Evolutionary conservation across 805 yeast genomes (phyloP).

Genomic region (Candida sakaeoensis): DNA sequence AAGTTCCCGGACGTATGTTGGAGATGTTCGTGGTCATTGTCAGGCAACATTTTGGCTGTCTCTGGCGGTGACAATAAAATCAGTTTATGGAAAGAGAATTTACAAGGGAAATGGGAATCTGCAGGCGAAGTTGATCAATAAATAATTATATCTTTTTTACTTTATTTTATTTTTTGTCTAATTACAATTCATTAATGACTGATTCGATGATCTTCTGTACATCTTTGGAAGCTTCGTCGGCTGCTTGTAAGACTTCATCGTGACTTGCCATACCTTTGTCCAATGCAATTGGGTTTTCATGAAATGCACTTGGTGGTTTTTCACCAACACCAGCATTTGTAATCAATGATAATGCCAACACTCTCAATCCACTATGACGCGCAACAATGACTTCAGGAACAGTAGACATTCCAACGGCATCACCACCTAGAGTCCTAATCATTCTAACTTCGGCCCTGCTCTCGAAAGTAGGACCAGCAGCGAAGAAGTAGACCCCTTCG

Average conservation of each 20-base stretch:
- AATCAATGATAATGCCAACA: slow-evolving; percentile 79
- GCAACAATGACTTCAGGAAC: slow-evolving; percentile 95
- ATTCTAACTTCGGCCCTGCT: slow-evolving; percentile 86
- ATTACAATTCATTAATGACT: slow-evolving; percentile 44
- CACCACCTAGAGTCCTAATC: slow-evolving; percentile 73
- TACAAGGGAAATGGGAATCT: slow-evolving; percentile 91
- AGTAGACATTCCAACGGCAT: slow-evolving; percentile 96
- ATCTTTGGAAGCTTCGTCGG: slow-evolving; percentile 75
- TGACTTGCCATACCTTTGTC: slow-evolving; percentile 83
- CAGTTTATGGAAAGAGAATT: slow-evolving; percentile 92
- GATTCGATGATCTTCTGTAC: slow-evolving; percentile 68
- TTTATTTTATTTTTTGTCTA: slow-evolving; percentile 1
- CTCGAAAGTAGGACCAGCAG: slow-evolving; percentile 93
- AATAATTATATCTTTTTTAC: too few relatives aligned
- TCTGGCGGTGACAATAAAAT: slow-evolving; percentile 96
- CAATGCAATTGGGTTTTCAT: slow-evolving; percentile 47
- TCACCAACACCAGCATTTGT: slow-evolving; percentile 79
- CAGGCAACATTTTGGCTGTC: slow-evolving; percentile 93
- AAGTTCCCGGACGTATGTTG: slow-evolving; percentile 96
- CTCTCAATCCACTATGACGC: slow-evolving; percentile 79
- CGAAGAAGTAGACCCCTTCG: slow-evolving; percentile 85
- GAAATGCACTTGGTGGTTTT: slow-evolving; percentile 64
- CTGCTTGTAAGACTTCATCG: slow-evolving; percentile 85
- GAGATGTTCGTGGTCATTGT: slow-evolving; percentile 97
- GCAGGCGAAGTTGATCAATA: slow-evolving; percentile 94